phyloP scores from a whole-genome alignment of 768 basidiomycete genomes.

The Porphyrellus cyaneotinctus region DNA sequence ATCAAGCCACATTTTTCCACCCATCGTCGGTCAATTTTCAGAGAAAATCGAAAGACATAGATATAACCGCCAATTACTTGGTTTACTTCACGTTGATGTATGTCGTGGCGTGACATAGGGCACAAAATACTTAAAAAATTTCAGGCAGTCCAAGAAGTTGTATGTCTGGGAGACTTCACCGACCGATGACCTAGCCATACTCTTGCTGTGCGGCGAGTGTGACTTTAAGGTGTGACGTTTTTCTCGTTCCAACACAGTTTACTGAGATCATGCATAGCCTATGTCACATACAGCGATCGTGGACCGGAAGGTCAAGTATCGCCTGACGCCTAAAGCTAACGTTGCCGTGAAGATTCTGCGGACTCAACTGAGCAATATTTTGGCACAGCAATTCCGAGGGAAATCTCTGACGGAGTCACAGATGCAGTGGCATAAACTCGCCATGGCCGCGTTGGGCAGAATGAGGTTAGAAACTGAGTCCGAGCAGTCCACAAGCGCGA shows the following conservation, averaged over 20 bases:
- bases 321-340: constrained; percentile 62
- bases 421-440: constrained; percentile 68
- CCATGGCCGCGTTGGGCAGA: constrained; percentile 57
- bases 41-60: constrained; percentile 63
- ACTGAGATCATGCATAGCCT: constrained; percentile 43
- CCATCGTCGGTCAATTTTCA: constrained; percentile 91
- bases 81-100: constrained; percentile 89
- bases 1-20: constrained; percentile 75
- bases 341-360: constrained; percentile 81
- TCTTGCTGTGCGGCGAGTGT: constrained; percentile 84
- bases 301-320: constrained; percentile 83
- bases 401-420: constrained; percentile 58
- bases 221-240: constrained; percentile 70
- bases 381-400: constrained; percentile 65
- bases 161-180: constrained; percentile 94
- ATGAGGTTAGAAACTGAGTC: constrained; percentile 36
- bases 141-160: constrained; percentile 88
- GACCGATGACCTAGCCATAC: constrained; percentile 74
- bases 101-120: constrained; percentile 15
- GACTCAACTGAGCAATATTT: constrained; percentile 50
- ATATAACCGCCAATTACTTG: constrained; percentile 73
- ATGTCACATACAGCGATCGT: constrained; percentile 66
- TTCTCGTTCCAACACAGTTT: not conserved
- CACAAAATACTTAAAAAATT: constrained; percentile 4
- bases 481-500: constrained; percentile 10